These are phyloP conservation scores for Dactylonectria macrodidyma DNA, from an alignment of 2,329 filamentous ascomycete genomes.

Conservation along the genomic window DNA sequence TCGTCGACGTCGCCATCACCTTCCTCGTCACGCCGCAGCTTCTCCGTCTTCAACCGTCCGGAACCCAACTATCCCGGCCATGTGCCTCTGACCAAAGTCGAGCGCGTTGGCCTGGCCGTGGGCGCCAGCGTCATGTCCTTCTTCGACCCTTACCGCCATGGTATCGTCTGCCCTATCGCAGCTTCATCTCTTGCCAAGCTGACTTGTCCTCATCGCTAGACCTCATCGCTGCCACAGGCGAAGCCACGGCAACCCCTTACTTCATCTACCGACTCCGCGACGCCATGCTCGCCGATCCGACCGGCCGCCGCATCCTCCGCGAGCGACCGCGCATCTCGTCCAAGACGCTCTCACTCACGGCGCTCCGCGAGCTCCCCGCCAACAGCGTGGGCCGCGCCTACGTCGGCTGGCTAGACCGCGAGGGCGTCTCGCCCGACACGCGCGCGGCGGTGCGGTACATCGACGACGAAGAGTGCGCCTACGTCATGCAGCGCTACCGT, in stretches of 20 bases:
- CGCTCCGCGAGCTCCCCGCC: conserved; percentile 79
- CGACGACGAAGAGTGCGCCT: conserved; percentile 95
- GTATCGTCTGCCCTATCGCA: conserved; percentile 56
- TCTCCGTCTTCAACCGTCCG: conserved; percentile 89
- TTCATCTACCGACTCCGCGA: conserved; percentile 94
- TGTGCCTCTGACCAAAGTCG: conserved; percentile 85
- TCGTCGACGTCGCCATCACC: no score
- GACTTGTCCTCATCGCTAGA: conserved; percentile 65
- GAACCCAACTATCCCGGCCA: conserved; percentile 92
- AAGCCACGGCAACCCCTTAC: conserved; percentile 94
- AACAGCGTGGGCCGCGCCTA: conserved; percentile 88
- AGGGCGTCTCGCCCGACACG: conserved; percentile 94
- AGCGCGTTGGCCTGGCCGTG: conserved; percentile 80
- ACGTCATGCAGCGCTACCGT: conserved; percentile 98
- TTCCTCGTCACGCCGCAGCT: conserved; percentile 55
- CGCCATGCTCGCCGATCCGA: conserved; percentile 88
- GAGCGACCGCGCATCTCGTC: conserved; percentile 92
- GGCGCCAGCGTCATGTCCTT: conserved; percentile 76
- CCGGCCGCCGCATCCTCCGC: conserved; percentile 91
- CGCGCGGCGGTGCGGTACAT: conserved; percentile 88
- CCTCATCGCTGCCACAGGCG: conserved; percentile 93
- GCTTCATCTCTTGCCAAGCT: conserved; percentile 1
- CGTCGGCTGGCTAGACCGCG: conserved; percentile 91
- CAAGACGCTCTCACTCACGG: conserved; percentile 74
- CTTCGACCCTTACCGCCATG: conserved; percentile 84